Evolutionary conservation across 441 rosid genomes (phyloP), one percentile per base, ranked within the genome.

Genomic region (Kokia cookei): DNA sequence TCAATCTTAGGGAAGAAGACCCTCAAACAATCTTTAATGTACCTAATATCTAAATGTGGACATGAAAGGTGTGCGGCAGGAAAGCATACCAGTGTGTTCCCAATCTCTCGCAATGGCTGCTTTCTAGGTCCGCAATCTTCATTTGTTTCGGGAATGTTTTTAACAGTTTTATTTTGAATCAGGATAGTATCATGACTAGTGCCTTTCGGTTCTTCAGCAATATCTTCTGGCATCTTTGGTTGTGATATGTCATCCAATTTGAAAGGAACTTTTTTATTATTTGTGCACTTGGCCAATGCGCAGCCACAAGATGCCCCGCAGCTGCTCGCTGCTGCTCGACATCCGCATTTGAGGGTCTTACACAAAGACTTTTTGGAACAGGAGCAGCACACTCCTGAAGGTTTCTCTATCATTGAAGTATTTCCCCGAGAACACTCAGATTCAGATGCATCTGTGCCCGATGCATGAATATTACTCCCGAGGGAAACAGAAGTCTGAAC

Each of bases 271-370:
- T 51, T 13, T 13, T 76, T 85, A 80, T 96, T 84, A 53, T 95
- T 95, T 29, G 88, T 79, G 86, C 98, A 93, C 85, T 85, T 95
- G 19, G 88, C 71, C 5, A 83, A 80, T 64, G 87, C n/a, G 73
- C 99, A 96, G 11, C 93, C 88, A 54, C 99, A 93, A 2, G 90
- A 83, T 17, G 76, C 59, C 11, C 96, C 89, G 43, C 98, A 96
- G 47, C 75, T 17, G 81, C 85, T 57, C 88, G 40, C 55, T 45
- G 22, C 86, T 69, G 71, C 40, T 7, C 57, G 71, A 40, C 99
- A 96, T 14, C 88, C 88, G 69, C 99, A 96, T 82, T 91, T 96
- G 43, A 64, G 76, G 32, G 97, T 93, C 85, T 91, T 95, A 85
- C 99, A 95, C 3, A 73, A 78, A 7, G 99, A 91, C 71, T 29